Evolutionary conservation across 257 asterid species (phyloP).

Genomic region (Solanum pinnatisectum): DNA sequence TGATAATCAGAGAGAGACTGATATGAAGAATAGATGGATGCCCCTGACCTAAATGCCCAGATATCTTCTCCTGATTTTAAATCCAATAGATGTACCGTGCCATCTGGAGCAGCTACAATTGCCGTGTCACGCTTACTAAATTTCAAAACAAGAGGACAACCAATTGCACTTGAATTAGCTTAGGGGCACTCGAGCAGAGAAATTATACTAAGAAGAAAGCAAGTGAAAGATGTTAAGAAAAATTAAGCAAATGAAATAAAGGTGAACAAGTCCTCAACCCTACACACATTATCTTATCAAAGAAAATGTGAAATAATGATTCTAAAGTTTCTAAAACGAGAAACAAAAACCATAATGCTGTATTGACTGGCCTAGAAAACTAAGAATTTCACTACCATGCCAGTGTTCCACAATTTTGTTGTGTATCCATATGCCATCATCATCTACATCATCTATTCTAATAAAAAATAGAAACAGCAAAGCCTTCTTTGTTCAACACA

Average conservation of each 20-base stretch:
- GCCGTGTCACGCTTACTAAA: conserved; percentile 53
- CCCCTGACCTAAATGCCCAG: conserved; percentile 78
- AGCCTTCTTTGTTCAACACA: neutral
- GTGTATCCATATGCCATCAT: neutral
- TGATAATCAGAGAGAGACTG: conserved; percentile 43
- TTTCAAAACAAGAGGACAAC: conserved; percentile 11
- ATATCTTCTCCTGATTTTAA: conserved; percentile 39
- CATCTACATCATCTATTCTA: neutral
- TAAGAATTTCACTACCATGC: neutral
- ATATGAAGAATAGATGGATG: conserved; percentile 68
- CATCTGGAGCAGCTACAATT: conserved; percentile 81
- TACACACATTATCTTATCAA: neutral
- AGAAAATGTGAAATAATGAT: neutral
- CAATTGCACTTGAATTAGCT: neutral
- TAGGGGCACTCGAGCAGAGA: conserved; percentile 4
- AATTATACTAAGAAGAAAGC: neutral
- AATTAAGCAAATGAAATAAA: neutral
- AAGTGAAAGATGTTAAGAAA: neutral
- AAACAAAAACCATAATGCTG: neutral
- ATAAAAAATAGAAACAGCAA: neutral
- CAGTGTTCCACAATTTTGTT: neutral
- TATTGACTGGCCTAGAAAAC: neutral
- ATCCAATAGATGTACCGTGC: conserved; percentile 56
- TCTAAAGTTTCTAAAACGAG: neutral
- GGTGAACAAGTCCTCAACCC: neutral